Base-by-base conservation (phyloP, 371 early-diverging fungal species). In the Rhizopus delemar region DNA sequence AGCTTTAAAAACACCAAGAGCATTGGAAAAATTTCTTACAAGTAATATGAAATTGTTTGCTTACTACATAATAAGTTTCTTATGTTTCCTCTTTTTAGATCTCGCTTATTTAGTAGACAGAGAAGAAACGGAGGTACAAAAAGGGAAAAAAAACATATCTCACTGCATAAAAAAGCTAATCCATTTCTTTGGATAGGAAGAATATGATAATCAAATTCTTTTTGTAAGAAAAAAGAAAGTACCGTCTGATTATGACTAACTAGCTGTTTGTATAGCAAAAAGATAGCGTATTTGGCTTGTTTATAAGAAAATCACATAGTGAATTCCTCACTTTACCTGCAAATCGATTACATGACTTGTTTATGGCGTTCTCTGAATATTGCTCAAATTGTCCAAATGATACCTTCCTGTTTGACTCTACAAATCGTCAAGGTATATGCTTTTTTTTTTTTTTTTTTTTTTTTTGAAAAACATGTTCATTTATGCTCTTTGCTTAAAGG, bases 261-360 rank as follows among this genome's bases (percentile, higher is more conserved):
- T 11, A 45, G 12, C 15, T 41, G 13, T 12, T n/a, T 31, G 55
- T 58, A 5, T 41, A 75, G 77, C 71, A 70, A 16, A 69, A 64
- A 59, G 53, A 60, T 3, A 73, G 78, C 50, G 59, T 78, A 4
- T 67, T 78, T 57, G 75, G 73, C 4, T 32, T 71, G 35, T 78
- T 73, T 63, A 63, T 75, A n/a, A 64, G 78, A 11, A 63, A 60
- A 48, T 75, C 73, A 33, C 54, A 57, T 29, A 48, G 73, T 4
- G 78, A 74, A 52, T 78, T 66, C 53, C 39, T 54, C 28, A 56
- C 43, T 39, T 41, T 65, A 12, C 53, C 67, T 4, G 59, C 65
- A 35, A 56, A 61, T 29, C 64, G 64, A 15, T 48, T 64, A 4
- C 7, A 46, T 29, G 46, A 46, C 15, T 5, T 46, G 15, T 46